phyloP scores from a whole-genome alignment of 805 yeast genomes.

The Schwanniomyces sp. region DNA sequence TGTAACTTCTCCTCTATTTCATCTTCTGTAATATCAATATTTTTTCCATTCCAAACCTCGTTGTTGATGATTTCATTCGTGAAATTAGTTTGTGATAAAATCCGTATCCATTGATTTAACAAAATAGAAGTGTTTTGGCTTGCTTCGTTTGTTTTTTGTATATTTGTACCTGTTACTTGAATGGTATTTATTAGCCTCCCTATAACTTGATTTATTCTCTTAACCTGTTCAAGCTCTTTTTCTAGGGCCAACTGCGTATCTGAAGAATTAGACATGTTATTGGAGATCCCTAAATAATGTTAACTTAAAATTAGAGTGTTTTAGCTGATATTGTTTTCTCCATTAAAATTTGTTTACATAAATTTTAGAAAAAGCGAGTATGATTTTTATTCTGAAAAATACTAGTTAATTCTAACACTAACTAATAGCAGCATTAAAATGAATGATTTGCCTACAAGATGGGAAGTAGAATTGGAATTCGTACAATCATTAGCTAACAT shows the following conservation, averaged over 20 bases:
- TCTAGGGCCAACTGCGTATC: constrained; percentile 18
- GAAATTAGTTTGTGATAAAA: constrained; percentile 61
- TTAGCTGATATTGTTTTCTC: neutral
- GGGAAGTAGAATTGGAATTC: constrained; percentile 91
- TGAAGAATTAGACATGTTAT: constrained; percentile 1
- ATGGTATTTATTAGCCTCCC: constrained; percentile 29
- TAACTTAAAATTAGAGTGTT: neutral
- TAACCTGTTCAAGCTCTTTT: constrained; percentile 32
- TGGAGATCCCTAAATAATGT: neutral
- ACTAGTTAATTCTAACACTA: neutral
- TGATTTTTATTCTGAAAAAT: neutral
- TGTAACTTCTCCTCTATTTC: constrained; percentile 16
- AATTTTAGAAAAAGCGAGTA: neutral
- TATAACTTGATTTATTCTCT: constrained; percentile 30
- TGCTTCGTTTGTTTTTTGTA: constrained; percentile 36
- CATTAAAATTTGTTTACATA: neutral
- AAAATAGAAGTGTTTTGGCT: constrained; percentile 49
- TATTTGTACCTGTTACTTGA: constrained; percentile 22
- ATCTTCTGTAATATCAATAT: constrained; percentile 12
- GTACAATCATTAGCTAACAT: constrained; percentile 91
- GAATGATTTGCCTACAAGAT: constrained; percentile 61
- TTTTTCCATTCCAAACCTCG: constrained; percentile 38
- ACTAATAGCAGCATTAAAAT: constrained; percentile 1
- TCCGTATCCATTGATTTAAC: constrained; percentile 59
- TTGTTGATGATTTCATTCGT: constrained; percentile 49